phyloP scores from a whole-genome alignment of 768 basidiomycete species.

The Lactarius psammicola region DNA sequence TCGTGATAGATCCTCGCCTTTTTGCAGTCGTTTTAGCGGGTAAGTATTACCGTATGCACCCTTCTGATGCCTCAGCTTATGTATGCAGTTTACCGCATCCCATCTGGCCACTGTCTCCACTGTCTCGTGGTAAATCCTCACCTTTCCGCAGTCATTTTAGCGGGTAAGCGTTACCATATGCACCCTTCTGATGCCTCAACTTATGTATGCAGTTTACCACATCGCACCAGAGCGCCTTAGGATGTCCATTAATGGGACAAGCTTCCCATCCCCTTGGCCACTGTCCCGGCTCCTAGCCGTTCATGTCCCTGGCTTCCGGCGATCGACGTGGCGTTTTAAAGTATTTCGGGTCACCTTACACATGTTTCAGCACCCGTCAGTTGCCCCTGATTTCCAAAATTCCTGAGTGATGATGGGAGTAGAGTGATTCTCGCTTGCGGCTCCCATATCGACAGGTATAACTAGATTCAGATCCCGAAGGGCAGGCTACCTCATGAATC shows the following conservation, averaged over 20 bases:
- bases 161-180: background rate
- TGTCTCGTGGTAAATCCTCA: constrained; percentile 12
- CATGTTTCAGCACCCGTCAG: background rate
- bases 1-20: constrained; percentile 7
- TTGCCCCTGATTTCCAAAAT: background rate
- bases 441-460: background rate
- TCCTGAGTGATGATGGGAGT: constrained; percentile 3
- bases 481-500: background rate
- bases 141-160: background rate
- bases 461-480: background rate
- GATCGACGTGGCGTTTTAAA: background rate
- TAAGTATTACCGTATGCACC: background rate
- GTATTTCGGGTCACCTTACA: too few species aligned
- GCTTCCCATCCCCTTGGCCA: background rate
- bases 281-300: background rate
- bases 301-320: background rate
- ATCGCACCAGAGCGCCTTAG: background rate
- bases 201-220: background rate
- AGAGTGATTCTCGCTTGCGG: background rate
- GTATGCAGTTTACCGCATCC: background rate
- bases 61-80: background rate
- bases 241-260: constrained; percentile 38
- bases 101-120: too few species aligned
- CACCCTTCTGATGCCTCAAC: background rate
- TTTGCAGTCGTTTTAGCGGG: background rate